These are phyloP conservation scores for Microbotryum saponariae DNA, from an alignment of 1,284 basidiomycete species.

Conservation along the genomic window DNA sequence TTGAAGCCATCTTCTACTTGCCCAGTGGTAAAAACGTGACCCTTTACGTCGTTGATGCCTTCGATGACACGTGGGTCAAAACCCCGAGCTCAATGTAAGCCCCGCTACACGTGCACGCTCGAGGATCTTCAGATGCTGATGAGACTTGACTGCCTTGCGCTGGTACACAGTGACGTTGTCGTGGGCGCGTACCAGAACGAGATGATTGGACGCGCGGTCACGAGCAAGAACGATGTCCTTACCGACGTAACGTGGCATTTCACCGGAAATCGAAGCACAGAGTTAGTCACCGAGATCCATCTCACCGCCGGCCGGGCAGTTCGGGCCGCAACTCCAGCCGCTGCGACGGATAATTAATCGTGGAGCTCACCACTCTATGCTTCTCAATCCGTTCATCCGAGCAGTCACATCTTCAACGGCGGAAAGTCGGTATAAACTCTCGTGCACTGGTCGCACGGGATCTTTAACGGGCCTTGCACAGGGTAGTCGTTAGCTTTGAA, in stretches of 20 bases:
- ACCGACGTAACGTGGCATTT: slow-evolving; percentile 16
- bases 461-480: too few species aligned
- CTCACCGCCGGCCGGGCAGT: too few species aligned
- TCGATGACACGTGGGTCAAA: slow-evolving; percentile 28
- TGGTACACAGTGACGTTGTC: too few species aligned
- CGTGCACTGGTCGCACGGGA: too few species aligned
- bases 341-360: too few species aligned
- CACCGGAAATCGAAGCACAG: slow-evolving; percentile 19
- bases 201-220: slow-evolving; percentile 9
- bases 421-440: too few species aligned
- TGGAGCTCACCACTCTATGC: too few species aligned
- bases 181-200: background rate
- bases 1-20: slow-evolving; percentile 20
- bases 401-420: too few species aligned
- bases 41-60: slow-evolving; percentile 24
- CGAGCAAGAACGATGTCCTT: slow-evolving; percentile 27
- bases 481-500: too few species aligned
- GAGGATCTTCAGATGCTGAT: background rate
- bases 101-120: slow-evolving; percentile 20
- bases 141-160: too few species aligned
- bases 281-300: background rate
- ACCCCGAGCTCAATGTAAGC: slow-evolving; percentile 22
- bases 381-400: too few species aligned
- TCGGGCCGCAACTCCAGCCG: too few species aligned
- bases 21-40: slow-evolving; percentile 13